A percentile compares a stretch with the other conserved stretches of the same genome.
Evolutionary conservation across 2,329 filamentous ascomycete species (phyloP).

Genomic region (Fusarium robinianum): DNA sequence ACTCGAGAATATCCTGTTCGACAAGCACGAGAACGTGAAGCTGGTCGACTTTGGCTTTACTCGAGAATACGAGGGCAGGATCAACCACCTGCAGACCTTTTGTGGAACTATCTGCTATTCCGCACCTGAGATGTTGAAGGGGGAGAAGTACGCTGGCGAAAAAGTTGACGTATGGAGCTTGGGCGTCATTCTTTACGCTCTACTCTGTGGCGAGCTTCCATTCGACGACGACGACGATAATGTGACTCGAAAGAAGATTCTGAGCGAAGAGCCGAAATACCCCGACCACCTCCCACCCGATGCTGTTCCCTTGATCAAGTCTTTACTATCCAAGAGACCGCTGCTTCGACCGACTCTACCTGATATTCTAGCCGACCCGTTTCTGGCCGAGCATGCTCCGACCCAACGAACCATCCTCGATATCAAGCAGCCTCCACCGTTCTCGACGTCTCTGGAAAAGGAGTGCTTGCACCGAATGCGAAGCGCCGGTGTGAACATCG

Average conservation of each 20-base stretch:
- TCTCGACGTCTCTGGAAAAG: conserved; percentile 85
- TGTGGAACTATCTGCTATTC: conserved; percentile 98
- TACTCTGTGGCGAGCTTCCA: conserved; percentile 83
- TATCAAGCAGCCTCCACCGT: conserved; percentile 77
- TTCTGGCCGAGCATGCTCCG: conserved; percentile 83
- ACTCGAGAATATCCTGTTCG: conserved; percentile 85
- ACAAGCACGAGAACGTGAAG: conserved; percentile 97
- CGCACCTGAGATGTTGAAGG: conserved; percentile 97
- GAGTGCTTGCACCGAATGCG: conserved; percentile 92
- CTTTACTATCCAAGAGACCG: conserved; percentile 88
- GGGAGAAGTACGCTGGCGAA: conserved; percentile 96
- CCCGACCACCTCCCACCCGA: conserved; percentile 79
- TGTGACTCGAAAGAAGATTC: conserved; percentile 80
- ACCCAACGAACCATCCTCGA: conserved; percentile 90
- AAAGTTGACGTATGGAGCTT: conserved; percentile 97
- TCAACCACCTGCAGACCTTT: conserved; percentile 94
- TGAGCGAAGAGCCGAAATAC: conserved; percentile 83
- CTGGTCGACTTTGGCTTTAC: conserved; percentile 98
- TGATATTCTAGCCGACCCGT: conserved; percentile 86
- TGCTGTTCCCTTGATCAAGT: conserved; percentile 75
- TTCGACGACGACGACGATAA: conserved; percentile 97
- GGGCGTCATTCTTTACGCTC: conserved; percentile 81
- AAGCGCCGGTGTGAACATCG: conserved; percentile 90
- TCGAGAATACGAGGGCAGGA: conserved; percentile 92
- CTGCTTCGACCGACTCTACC: conserved; percentile 78